A percentile compares a stretch with the other conserved stretches of the same genome.
Evolutionary conservation across 495 filamentous ascomycete species (phyloP).

Genomic region (Trichoderma asperelloides): DNA sequence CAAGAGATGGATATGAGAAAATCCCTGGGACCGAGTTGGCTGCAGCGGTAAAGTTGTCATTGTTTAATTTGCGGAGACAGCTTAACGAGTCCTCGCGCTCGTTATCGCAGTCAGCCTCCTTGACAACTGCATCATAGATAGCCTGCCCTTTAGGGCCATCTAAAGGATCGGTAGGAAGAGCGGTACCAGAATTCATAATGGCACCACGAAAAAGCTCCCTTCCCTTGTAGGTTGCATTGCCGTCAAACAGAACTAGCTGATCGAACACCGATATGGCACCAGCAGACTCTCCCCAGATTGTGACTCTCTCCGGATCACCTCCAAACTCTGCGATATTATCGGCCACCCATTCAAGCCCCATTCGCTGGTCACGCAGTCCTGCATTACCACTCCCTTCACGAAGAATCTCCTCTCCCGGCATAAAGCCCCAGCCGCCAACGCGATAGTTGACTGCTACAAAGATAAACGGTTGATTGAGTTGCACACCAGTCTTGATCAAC

Average conservation of each 20-base stretch:
- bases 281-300: conserved; percentile 35
- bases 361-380: conserved; percentile 22
- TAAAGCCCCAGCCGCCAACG: conserved; percentile 1
- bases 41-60: conserved; percentile 42
- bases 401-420: background rate
- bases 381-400: background rate
- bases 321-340: conserved; percentile 40
- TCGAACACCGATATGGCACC: conserved; percentile 46
- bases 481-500: background rate
- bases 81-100: conserved; percentile 31
- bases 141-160: conserved; percentile 42
- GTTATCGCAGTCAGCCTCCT: conserved; percentile 35
- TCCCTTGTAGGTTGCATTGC: conserved; percentile 43
- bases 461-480: background rate
- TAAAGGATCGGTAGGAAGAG: conserved; percentile 42
- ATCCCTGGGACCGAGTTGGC: conserved; percentile 44
- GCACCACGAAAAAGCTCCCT: conserved; percentile 46
- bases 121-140: conserved; percentile 44
- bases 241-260: conserved; percentile 46
- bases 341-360: conserved; percentile 30
- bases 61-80: conserved; percentile 41
- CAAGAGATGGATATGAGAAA: conserved; percentile 37
- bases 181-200: conserved; percentile 50
- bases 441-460: conserved; percentile 7
- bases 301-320: conserved; percentile 32